Evolutionary conservation across 371 early-diverging fungal genomes (phyloP).

Genomic region (Nematocida sp.): DNA sequence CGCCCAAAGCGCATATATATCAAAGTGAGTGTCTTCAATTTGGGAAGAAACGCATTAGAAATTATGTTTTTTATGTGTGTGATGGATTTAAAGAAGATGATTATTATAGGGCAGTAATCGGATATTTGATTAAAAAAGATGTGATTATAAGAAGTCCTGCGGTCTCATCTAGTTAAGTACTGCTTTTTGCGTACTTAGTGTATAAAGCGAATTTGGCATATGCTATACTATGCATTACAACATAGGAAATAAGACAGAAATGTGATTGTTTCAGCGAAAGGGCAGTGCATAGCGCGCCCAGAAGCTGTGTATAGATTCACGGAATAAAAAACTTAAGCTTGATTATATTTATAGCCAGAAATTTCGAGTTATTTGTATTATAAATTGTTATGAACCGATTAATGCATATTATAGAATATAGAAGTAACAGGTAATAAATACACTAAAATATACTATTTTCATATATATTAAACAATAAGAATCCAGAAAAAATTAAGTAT

Average conservation of each 20-base stretch:
- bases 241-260: background rate
- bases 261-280: background rate
- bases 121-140: background rate
- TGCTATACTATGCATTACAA: background rate
- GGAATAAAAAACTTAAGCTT: background rate
- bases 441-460: too few species aligned
- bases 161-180: background rate
- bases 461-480: too few species aligned
- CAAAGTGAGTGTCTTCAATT: too few species aligned
- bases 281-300: background rate
- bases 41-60: too few species aligned
- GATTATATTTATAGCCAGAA: too few species aligned
- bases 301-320: background rate
- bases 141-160: background rate
- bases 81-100: background rate
- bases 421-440: too few species aligned
- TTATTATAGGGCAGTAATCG: background rate
- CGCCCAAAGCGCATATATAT: background rate
- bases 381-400: too few species aligned
- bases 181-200: background rate
- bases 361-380: too few species aligned
- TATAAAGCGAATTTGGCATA: background rate
- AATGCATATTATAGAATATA: too few species aligned
- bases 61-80: background rate
- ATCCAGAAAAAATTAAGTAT: too few species aligned